Base-by-base conservation (phyloP, 345 rosid species). In the Salix koriyanagi region DNA sequence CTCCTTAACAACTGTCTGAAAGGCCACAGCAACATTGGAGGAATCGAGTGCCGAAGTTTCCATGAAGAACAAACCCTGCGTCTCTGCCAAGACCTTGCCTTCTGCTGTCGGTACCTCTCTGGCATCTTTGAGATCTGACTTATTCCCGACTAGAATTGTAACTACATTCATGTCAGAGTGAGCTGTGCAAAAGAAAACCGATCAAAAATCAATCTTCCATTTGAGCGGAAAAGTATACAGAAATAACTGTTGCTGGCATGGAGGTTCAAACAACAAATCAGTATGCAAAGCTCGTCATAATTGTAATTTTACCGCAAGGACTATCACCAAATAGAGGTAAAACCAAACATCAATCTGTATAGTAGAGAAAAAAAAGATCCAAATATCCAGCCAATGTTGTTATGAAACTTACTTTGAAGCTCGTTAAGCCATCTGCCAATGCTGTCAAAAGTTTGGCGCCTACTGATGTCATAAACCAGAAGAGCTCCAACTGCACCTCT, bases 401-500 rank as follows among this genome's bases (percentile, higher is more conserved):
- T 12, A 28, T 13, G 75, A 23, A 75, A 80, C 93, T 93, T 90
- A 95, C 99, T 91, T 65, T 93, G 97, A 75, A 95, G 97, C 85
- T 95, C 99, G 79, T 95, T 95, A 69, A 95, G 97, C 99, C 99
- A 95, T 86, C 91, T 89, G 73, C 94, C 97, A 72, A 90, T 84
- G 76, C 93, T 93, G 66, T 93, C 97, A 71, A 93, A 95, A 21
- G 97, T 95, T 81, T 90, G 99, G 65, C 86, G 88, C 78, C 99
- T 90, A 79, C 97, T 93, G 81, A 95, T 90, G 76, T 95, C 99
- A 75, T 95, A 95, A 74, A 95, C 97, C 67, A 95, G 84, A 74
- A 95, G 96, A 78, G 99, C 99, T 79, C 99, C 99, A 32, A 95
- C 99, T 19, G 99, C 98, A 77, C 99, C 99, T 72, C 99, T 83